A percentile compares a stretch with the other conserved stretches of the same genome.
These are phyloP conservation scores for Warburgia ugandensis DNA, from an alignment of 164 flowering plant genomes.

Conservation along the genomic window DNA sequence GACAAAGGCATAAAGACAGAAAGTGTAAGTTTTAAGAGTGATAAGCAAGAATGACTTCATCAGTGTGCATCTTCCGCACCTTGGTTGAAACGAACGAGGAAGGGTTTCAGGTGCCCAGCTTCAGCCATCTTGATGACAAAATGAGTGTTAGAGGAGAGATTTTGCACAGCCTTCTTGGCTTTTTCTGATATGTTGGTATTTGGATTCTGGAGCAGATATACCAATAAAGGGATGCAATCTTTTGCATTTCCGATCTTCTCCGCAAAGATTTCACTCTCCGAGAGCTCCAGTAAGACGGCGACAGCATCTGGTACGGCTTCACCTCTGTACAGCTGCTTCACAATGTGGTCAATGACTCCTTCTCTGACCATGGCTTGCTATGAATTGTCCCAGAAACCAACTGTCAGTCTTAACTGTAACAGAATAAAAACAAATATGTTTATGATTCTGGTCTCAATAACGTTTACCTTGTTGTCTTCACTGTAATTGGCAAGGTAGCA, in stretches of 20 bases:
- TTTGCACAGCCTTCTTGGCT: constrained; percentile 4
- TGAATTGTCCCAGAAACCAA: background rate
- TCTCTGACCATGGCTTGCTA: constrained; percentile 18
- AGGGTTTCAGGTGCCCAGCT: constrained; percentile 16
- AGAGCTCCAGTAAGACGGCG: constrained; percentile 11
- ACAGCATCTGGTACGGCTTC: constrained; percentile 16
- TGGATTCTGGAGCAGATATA: constrained; percentile 14
- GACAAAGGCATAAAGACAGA: constrained; percentile 3
- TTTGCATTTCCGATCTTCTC: constrained; percentile 18
- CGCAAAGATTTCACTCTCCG: constrained; percentile 6
- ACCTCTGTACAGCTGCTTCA: constrained; percentile 15
- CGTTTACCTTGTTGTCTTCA: constrained; percentile 21
- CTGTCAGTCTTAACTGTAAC: too few relatives aligned
- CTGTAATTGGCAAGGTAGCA: constrained; percentile 12
- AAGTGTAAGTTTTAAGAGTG: background rate
- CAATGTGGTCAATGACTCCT: constrained; percentile 11
- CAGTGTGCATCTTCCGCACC: constrained; percentile 9
- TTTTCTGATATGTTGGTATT: constrained; percentile 9
- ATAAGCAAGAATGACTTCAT: background rate
- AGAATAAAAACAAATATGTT: too few relatives aligned
- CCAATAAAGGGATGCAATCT: constrained; percentile 16
- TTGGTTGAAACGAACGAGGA: constrained; percentile 15
- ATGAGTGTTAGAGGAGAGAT: constrained; percentile 7
- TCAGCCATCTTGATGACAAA: constrained; percentile 11
- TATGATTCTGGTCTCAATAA: too few relatives aligned